Conservation (phyloP, 108 stramenopile species). For the Aurantiochytrium sp. region DNA sequence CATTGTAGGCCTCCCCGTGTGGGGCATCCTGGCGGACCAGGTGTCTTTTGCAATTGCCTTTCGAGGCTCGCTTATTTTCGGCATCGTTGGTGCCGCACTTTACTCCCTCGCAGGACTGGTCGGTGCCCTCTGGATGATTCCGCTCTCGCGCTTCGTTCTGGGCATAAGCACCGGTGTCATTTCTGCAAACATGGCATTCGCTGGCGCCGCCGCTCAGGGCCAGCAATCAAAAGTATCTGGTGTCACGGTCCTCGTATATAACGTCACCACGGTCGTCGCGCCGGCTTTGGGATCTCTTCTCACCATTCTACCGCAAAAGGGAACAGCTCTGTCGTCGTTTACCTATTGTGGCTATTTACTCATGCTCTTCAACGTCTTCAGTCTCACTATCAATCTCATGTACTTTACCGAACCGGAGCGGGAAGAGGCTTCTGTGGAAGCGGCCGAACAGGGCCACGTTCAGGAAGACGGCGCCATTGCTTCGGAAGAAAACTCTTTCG, state of each 20-base stretch:
- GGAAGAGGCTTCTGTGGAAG: background rate
- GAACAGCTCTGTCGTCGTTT: background rate
- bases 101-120: background rate
- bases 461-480: background rate
- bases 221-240: background rate
- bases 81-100: background rate
- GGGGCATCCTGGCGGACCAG: background rate
- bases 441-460: background rate
- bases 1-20: background rate
- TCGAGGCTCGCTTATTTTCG: background rate
- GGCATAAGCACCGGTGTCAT: background rate
- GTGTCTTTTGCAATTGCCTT: background rate
- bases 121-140: background rate
- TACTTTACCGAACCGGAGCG: background rate
- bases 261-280: background rate
- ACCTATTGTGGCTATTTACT: background rate
- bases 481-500: background rate
- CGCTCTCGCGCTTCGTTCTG: background rate
- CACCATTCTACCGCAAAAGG: background rate
- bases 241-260: background rate
- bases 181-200: background rate
- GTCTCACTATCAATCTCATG: background rate
- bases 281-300: background rate
- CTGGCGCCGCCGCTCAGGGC: background rate
- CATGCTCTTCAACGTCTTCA: background rate